These are phyloP conservation scores for Boletus huronensis DNA, from an alignment of 768 basidiomycete species.

Conservation along the genomic window DNA sequence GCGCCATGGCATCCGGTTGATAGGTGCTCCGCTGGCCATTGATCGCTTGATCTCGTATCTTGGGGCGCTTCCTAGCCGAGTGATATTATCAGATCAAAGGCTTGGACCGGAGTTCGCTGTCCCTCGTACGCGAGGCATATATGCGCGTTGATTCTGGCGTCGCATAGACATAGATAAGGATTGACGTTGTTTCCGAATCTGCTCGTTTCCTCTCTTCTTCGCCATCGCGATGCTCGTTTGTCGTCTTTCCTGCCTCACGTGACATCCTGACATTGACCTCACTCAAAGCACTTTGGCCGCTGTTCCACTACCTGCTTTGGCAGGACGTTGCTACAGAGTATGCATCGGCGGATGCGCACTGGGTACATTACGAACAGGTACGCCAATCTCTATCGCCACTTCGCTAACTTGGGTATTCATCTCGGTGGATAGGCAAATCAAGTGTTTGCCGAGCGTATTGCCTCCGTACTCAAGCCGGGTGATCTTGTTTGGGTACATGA, in stretches of 20 bases:
- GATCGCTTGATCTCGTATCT: constrained; percentile 10
- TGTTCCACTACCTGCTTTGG: constrained; percentile 98
- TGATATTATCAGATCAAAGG: not conserved
- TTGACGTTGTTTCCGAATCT: not conserved
- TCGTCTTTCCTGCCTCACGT: not conserved
- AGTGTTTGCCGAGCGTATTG: constrained; percentile 72
- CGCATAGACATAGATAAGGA: not conserved
- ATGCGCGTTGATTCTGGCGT: not conserved
- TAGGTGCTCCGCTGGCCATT: not conserved
- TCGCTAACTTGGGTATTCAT: constrained; percentile 1
- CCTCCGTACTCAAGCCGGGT: constrained; percentile 77
- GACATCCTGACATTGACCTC: constrained; percentile 8
- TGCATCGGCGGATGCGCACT: constrained; percentile 79
- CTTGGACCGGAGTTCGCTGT: not conserved
- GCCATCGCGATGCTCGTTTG: not conserved
- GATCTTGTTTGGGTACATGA: constrained; percentile 95
- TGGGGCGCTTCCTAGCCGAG: not conserved
- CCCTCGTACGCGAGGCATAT: not conserved
- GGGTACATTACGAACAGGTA: constrained; percentile 38
- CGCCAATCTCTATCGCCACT: not conserved
- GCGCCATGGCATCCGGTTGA: constrained; percentile 1
- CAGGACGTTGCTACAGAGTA: constrained; percentile 92
- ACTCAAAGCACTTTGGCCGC: constrained; percentile 82
- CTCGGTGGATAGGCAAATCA: constrained; percentile 64
- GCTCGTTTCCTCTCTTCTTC: not conserved